phyloP scores from a whole-genome alignment of 352 stramenopile genomes.

The Elongisporangium prolatum region DNA sequence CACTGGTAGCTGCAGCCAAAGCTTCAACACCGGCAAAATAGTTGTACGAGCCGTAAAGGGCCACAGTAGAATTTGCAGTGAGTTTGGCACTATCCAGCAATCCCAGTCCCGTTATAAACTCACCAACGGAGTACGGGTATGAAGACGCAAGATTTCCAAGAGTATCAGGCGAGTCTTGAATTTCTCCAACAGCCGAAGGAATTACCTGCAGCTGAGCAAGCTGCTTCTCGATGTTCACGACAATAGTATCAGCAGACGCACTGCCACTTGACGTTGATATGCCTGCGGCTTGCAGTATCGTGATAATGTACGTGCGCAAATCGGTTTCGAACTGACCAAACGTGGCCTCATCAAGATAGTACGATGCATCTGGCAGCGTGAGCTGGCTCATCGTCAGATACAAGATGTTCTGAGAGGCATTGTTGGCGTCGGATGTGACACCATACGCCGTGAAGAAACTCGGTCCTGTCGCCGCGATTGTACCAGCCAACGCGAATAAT shows the following conservation, averaged over 20 bases:
- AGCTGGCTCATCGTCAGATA: neutral
- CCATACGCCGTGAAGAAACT: neutral
- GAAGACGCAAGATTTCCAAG: neutral
- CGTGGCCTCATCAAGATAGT: constrained; percentile 4
- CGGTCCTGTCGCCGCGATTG: neutral
- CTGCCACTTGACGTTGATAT: neutral
- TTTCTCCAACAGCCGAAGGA: constrained; percentile 1
- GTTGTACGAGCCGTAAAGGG: constrained; percentile 5
- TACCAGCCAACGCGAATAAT: neutral
- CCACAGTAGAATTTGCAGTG: constrained; percentile 4
- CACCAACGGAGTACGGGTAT: constrained; percentile 3
- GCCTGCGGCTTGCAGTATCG: neutral
- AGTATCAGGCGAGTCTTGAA: constrained; percentile 2
- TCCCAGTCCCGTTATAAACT: constrained; percentile 4
- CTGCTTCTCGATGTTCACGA: constrained; percentile 5
- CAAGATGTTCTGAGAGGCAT: constrained; percentile 3
- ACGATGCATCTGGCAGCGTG: constrained; percentile 2
- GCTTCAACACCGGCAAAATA: constrained; percentile 7
- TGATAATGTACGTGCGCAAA: constrained; percentile 4
- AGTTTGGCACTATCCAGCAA: constrained; percentile 7
- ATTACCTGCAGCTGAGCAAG: constrained; percentile 3
- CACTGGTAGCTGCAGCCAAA: constrained; percentile 3
- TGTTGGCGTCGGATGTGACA: constrained; percentile 4
- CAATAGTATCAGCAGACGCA: neutral
- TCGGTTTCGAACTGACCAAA: neutral